Base-by-base conservation (phyloP, 495 filamentous ascomycete species). In the Daldinia decipiens region DNA sequence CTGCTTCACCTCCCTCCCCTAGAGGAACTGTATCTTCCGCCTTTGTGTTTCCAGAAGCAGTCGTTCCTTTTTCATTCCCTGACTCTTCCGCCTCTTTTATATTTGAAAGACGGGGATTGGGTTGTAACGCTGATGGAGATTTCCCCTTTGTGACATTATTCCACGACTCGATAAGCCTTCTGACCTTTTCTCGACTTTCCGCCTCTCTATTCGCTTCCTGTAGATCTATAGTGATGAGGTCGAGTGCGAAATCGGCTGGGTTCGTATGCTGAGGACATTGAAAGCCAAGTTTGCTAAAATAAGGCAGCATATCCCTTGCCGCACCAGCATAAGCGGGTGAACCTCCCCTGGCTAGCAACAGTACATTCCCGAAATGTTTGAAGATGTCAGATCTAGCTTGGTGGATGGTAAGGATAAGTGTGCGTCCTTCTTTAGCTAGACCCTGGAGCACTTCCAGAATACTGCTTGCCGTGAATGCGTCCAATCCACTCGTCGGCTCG, bases 351-450 rank as follows among this genome's bases (percentile, higher is more conserved):
- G 90, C 88, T 4, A 93, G 84, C 3, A 93, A 84, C 4, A 93
- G 81, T 0, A 93, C 78, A 62, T 88, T 90, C 4, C 88, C 88
- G 74, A 93, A 93, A 53, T 88, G 83, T 13, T 83, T 76, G 74
- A 93, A 93, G 3, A 93, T 80, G 69, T 93, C 90, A 0, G 88
- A 90, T 40, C 91, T 87, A 5, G 90, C 86, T 77, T 93, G 91
- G 66, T 93, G 91, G 26, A 93, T 90, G 0, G 90, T 92, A 19
- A 91, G 83, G 38, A 93, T 86, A 4, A 93, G 61, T 0, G 90
- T 93, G 15, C 91, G 84, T 13, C 91, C 91, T 79, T 93, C 90
- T n/a, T 85, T 84, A 7, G 91, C 90, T 9, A 93, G 77, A 3
- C 84, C 86, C 36, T 86, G 82, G 6, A 93, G 80, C 7, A 93